phyloP scores from a whole-genome alignment of 1,139 yeast species.

The Hyphopichia pseudoburtonii region DNA sequence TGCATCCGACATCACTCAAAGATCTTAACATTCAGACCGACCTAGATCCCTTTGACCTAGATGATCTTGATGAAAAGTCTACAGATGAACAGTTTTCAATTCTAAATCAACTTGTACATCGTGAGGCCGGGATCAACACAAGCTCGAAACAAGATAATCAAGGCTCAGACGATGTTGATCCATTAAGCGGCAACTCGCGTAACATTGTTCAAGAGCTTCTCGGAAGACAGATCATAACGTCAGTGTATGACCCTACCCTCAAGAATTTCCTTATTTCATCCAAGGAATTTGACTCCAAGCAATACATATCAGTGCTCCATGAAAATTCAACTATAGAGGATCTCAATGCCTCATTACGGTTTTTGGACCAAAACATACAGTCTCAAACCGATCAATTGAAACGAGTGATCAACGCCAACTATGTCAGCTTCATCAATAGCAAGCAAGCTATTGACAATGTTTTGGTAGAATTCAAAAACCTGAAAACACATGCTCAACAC shows the following conservation, averaged over 20 bases:
- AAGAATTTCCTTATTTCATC: slow-evolving; percentile 67
- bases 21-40: slow-evolving; percentile 20
- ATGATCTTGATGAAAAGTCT: slow-evolving; percentile 20
- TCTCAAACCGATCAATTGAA: slow-evolving; percentile 68
- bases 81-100: slow-evolving; percentile 32
- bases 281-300: slow-evolving; percentile 68
- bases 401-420: slow-evolving; percentile 69
- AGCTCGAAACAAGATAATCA: slow-evolving; percentile 8
- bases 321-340: slow-evolving; percentile 66
- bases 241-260: slow-evolving; percentile 42
- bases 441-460: slow-evolving; percentile 55
- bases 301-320: slow-evolving; percentile 70
- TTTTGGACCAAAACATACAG: slow-evolving; percentile 60
- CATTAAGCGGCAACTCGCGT: slow-evolving; percentile 51
- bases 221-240: slow-evolving; percentile 33
- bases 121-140: slow-evolving; percentile 5
- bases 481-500: slow-evolving; percentile 37
- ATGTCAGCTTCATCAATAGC: slow-evolving; percentile 70
- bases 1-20: slow-evolving; percentile 20
- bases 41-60: slow-evolving; percentile 22
- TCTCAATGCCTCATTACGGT: slow-evolving; percentile 54
- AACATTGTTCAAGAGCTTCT: slow-evolving; percentile 44
- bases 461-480: slow-evolving; percentile 32
- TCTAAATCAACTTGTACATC: slow-evolving; percentile 25
- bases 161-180: slow-evolving; percentile 44